A percentile compares a stretch with the other conserved stretches of the same genome.
These are phyloP conservation scores for Eucalyptus sp. DNA, from an alignment of 345 rosid genomes.

Conservation along the genomic window DNA sequence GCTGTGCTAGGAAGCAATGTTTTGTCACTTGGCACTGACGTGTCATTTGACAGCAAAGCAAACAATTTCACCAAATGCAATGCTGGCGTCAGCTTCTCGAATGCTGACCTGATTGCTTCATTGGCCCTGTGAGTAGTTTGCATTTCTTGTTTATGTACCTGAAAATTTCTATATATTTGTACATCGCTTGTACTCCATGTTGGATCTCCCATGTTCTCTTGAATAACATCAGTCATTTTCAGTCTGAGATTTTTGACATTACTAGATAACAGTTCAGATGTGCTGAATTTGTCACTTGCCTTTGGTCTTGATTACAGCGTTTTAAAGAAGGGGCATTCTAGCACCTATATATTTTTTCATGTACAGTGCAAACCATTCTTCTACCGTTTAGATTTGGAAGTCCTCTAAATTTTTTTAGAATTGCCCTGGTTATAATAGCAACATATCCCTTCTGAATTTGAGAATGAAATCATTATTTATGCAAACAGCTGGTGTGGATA, in stretches of 20 bases:
- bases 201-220: background rate
- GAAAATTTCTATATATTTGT: background rate
- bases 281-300: background rate
- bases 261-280: background rate
- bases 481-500: background rate
- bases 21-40: conserved; percentile 53
- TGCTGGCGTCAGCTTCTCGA: conserved; percentile 60
- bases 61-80: conserved; percentile 62
- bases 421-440: background rate
- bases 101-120: conserved; percentile 58
- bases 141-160: background rate
- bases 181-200: background rate
- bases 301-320: background rate
- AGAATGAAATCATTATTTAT: background rate
- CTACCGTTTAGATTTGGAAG: background rate
- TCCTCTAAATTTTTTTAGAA: background rate
- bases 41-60: conserved; percentile 66
- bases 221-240: background rate
- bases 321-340: background rate
- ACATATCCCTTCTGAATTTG: background rate
- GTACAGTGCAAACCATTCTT: background rate
- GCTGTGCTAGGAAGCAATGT: conserved; percentile 56
- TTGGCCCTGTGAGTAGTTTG: conserved; percentile 46
- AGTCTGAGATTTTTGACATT: background rate
- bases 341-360: background rate